These are phyloP conservation scores for Fusarium robinianum DNA, from an alignment of 2,329 filamentous ascomycete species.

Conservation along the genomic window DNA sequence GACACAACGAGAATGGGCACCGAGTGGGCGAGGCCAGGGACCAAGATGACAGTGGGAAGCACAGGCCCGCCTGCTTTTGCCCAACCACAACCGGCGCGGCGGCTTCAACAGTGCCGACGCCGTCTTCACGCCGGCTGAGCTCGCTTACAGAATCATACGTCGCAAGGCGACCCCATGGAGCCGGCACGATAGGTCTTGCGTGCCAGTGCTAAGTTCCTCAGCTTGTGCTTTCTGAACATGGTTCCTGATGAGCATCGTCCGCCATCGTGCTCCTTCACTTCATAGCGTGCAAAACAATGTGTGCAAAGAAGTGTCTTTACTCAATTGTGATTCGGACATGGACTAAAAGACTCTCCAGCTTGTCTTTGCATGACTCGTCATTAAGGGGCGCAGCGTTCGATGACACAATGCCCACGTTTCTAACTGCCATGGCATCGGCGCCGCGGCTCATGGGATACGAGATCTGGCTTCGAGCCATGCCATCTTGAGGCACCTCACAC, in stretches of 20 bases:
- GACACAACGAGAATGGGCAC: constrained; percentile 24
- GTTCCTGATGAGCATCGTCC: neutral
- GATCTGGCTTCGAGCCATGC: constrained; percentile 12
- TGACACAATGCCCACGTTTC: too few species aligned
- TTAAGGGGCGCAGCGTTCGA: too few species aligned
- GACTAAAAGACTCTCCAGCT: too few species aligned
- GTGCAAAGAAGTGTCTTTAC: neutral
- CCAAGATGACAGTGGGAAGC: constrained; percentile 18
- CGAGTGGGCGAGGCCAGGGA: constrained; percentile 5
- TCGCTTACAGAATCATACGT: constrained; percentile 27
- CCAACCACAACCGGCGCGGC: constrained; percentile 25
- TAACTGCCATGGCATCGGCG: constrained; percentile 9
- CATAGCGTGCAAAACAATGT: neutral
- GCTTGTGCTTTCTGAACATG: neutral
- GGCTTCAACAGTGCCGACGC: constrained; percentile 26
- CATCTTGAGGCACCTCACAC: constrained; percentile 14
- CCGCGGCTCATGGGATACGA: constrained; percentile 13
- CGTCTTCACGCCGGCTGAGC: constrained; percentile 17
- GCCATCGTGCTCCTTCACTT: too few species aligned
- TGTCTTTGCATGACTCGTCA: too few species aligned
- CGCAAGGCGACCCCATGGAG: constrained; percentile 11
- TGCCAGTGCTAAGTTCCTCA: constrained; percentile 6
- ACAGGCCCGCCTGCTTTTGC: constrained; percentile 22
- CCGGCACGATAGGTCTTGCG: constrained; percentile 13
- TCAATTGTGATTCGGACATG: constrained; percentile 5